Evolutionary conservation across 202 grass and related monocot genomes (phyloP), one percentile per base, ranked within the genome.

Genomic region (Carex arenaria): DNA sequence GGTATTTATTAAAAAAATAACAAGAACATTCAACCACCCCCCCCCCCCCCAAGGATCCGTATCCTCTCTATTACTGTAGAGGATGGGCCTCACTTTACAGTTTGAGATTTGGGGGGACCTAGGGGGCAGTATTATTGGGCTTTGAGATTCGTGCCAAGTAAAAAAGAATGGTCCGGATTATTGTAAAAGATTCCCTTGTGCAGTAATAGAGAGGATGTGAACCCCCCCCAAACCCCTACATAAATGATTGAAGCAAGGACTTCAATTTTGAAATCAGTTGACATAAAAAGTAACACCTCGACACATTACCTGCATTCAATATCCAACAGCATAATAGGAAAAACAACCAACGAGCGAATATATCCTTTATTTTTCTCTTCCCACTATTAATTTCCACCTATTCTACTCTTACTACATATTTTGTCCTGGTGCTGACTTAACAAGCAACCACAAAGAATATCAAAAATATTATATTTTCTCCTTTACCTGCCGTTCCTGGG

Each of bases 401-500:
- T 71, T 71, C 32, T 78, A 78, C 23, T 38, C 2, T 20, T 11
- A 11, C 7, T 59, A 57, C 51, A 57, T 28, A 77, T 18, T 77
- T 34, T 26, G 72, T 56, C 26, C 12, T 17, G 10, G 30, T 52
- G 51, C 28, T 32, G 56, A 56, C 72, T 76, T 34, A 71, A 45
- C 52, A 57, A 57, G 52, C 5, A 0, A 38, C 17, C 73, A 19
- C n/a, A 56, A 38, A 78, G 15, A 59, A 56, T 34, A 59, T 60
- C 15, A 78, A 78, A 78, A 78, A 56, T 56, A 18, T 1, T 19
- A 32, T 36, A 5, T 38, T 59, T 78, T 12, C 53, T 59, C 15
- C 53, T 38, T 62, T 82, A 82, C 80, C 80, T 82, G 64, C 53
- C 18, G 0, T 82, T 67, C 80, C 64, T 82, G 26, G 63, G 63